These are phyloP conservation scores for Wickerhamiella brachini DNA, from an alignment of 805 yeast genomes.

Conservation along the genomic window DNA sequence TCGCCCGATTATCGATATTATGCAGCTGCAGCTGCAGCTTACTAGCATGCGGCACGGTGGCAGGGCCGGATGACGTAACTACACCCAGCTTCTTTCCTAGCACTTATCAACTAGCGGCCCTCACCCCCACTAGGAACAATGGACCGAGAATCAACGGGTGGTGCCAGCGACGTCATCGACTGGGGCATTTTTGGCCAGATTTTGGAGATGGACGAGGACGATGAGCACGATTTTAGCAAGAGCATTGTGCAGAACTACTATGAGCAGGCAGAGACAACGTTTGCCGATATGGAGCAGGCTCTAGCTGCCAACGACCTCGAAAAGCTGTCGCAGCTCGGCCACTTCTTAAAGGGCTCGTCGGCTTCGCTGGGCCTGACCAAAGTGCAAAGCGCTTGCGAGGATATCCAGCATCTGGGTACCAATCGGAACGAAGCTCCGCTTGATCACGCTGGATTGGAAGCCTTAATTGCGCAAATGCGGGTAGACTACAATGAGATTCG, in stretches of 20 bases:
- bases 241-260: constrained; percentile 70
- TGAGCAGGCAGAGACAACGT: constrained; percentile 77
- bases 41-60: background rate
- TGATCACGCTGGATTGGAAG: constrained; percentile 20
- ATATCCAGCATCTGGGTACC: constrained; percentile 82
- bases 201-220: constrained; percentile 88
- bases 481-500: constrained; percentile 24
- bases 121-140: background rate
- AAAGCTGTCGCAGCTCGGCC: constrained; percentile 66
- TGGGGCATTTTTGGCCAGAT: constrained; percentile 83
- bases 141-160: background rate
- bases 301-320: constrained; percentile 32
- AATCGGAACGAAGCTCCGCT: constrained; percentile 22
- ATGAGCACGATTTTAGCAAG: constrained; percentile 63
- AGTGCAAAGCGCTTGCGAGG: constrained; percentile 78
- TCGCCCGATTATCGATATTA: no score
- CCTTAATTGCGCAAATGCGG: constrained; percentile 20
- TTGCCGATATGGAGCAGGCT: constrained; percentile 50
- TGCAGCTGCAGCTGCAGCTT: background rate
- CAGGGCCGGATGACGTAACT: background rate
- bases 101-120: background rate
- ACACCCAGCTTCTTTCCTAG: background rate
- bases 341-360: constrained; percentile 88
- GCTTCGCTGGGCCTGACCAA: constrained; percentile 80
- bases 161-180: constrained; percentile 48